Evolutionary conservation across 2,329 filamentous ascomycete species (phyloP).

Genomic region (Alternaria triticina): DNA sequence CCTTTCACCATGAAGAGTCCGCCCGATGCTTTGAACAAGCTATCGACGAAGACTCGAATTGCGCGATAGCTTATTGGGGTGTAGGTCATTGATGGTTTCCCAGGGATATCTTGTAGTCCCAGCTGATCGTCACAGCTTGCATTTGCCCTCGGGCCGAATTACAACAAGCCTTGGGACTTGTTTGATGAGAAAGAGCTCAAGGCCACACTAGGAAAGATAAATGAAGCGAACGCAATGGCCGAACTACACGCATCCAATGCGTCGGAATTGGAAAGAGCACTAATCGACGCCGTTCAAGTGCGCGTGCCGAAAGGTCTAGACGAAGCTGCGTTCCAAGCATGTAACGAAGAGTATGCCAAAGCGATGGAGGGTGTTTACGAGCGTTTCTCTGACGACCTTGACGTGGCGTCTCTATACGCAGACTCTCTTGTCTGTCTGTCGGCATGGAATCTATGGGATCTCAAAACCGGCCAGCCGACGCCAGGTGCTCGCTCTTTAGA

Average conservation of each 20-base stretch:
- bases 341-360: conserved; percentile 65
- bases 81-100: conserved; percentile 20
- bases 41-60: conserved; percentile 60
- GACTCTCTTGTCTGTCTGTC: conserved; percentile 71
- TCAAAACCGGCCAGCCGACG: conserved; percentile 64
- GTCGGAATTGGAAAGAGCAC: conserved; percentile 63
- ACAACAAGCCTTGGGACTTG: conserved; percentile 78
- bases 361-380: conserved; percentile 65
- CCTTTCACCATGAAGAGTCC: conserved; percentile 78
- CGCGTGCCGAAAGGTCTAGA: conserved; percentile 53
- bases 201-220: conserved; percentile 57
- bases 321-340: conserved; percentile 57
- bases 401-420: conserved; percentile 68
- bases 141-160: conserved; percentile 76
- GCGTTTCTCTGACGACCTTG: conserved; percentile 62
- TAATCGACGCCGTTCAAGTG: conserved; percentile 65
- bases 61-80: conserved; percentile 73
- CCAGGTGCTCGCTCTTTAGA: conserved; percentile 64
- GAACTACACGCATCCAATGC: conserved; percentile 45
- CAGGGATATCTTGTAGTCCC: neutral
- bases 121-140: conserved; percentile 56
- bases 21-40: conserved; percentile 68
- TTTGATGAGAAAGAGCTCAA: conserved; percentile 69
- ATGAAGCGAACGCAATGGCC: conserved; percentile 56
- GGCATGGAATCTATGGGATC: conserved; percentile 70